These are phyloP conservation scores for Trichophyton rubrum DNA, from an alignment of 2,329 filamentous ascomycete species.

Conservation along the genomic window DNA sequence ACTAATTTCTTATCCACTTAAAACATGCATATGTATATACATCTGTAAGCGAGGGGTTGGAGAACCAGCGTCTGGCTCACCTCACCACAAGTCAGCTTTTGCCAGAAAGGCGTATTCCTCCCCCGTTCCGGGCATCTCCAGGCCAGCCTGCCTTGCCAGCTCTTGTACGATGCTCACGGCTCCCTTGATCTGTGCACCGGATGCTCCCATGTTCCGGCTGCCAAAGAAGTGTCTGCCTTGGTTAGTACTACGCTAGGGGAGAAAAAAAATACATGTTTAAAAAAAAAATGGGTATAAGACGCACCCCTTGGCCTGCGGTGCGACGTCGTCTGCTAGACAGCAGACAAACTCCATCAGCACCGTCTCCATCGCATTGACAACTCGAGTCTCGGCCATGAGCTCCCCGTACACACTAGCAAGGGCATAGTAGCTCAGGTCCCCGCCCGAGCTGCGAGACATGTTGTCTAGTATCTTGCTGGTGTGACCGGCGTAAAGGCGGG, in stretches of 20 bases:
- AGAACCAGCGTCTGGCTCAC: no score
- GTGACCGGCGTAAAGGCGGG: conserved; percentile 19
- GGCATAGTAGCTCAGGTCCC: conserved; percentile 20
- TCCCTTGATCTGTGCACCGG: conserved; percentile 12
- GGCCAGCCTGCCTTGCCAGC: conserved; percentile 14
- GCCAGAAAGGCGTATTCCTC: conserved; percentile 12
- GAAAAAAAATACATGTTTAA: no score
- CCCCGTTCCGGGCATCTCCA: conserved; percentile 8
- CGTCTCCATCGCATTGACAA: conserved; percentile 18
- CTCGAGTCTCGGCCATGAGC: conserved; percentile 17
- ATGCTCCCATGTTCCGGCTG: conserved; percentile 18
- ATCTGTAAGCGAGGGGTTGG: background rate
- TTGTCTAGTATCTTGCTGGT: conserved; percentile 16
- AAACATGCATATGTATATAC: background rate
- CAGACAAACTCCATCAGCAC: conserved; percentile 21
- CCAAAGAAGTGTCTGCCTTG: conserved; percentile 19
- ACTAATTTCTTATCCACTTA: background rate
- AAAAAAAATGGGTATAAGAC: conserved; percentile 1
- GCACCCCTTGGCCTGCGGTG: conserved; percentile 21
- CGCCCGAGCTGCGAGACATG: conserved; percentile 18
- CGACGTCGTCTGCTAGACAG: conserved; percentile 19
- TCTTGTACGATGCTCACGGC: conserved; percentile 15
- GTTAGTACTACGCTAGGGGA: background rate
- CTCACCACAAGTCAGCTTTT: conserved; percentile 13
- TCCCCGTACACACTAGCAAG: conserved; percentile 21